Evolutionary conservation across 352 stramenopile genomes (phyloP).

Genomic region (Phytophthora idaei): DNA sequence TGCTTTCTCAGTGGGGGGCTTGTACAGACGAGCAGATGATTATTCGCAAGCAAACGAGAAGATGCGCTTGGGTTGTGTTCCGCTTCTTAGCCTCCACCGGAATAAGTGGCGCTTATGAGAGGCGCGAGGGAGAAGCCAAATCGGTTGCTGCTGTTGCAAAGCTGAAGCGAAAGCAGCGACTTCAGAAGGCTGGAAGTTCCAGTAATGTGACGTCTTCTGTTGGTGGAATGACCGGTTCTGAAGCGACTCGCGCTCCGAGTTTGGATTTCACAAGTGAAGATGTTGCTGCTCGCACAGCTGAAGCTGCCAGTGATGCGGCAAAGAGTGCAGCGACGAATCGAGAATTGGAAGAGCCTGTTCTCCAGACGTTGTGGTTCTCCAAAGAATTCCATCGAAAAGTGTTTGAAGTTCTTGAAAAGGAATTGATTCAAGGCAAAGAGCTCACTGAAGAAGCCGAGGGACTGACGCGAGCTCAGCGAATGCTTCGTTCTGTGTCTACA

Average conservation of each 20-base stretch:
- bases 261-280: conserved; percentile 63
- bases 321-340: conserved; percentile 78
- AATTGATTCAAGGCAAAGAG: conserved; percentile 70
- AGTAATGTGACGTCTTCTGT: conserved; percentile 16
- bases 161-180: conserved; percentile 67
- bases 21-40: conserved; percentile 77
- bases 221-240: neutral
- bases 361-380: conserved; percentile 88
- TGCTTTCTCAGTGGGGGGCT: conserved; percentile 51
- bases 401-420: conserved; percentile 86
- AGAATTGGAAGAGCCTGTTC: conserved; percentile 71
- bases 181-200: conserved; percentile 45
- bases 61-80: conserved; percentile 85
- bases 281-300: conserved; percentile 53
- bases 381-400: conserved; percentile 88
- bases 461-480: conserved; percentile 77
- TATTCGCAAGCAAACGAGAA: conserved; percentile 68
- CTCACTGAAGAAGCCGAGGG: conserved; percentile 78
- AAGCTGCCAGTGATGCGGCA: conserved; percentile 80
- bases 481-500: conserved; percentile 84
- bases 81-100: conserved; percentile 75
- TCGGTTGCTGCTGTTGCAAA: conserved; percentile 71
- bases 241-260: conserved; percentile 25
- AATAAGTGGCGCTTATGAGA: conserved; percentile 73
- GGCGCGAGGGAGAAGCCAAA: conserved; percentile 75